Evolutionary conservation across 2,329 filamentous ascomycete genomes (phyloP).

Genomic region (Rhynchosporium secalis): DNA sequence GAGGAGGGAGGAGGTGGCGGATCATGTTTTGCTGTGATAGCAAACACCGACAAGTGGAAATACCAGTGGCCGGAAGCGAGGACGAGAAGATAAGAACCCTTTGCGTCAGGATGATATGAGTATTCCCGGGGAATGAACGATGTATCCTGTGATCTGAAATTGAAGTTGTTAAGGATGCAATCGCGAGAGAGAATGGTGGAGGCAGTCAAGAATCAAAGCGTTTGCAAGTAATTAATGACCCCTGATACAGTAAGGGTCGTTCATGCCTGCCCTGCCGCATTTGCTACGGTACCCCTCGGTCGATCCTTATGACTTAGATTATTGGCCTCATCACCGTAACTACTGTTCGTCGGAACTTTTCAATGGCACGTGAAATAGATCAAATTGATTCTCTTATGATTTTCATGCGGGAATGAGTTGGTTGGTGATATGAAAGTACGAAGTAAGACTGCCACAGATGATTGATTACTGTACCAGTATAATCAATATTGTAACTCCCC

Average conservation of each 20-base stretch:
- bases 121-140: too few species aligned
- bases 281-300: background rate
- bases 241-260: background rate
- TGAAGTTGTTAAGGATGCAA: background rate
- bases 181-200: background rate
- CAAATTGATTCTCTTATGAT: background rate
- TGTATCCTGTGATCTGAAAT: too few species aligned
- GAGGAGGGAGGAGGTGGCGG: background rate
- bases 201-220: background rate
- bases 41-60: background rate
- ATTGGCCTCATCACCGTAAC: too few species aligned
- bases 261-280: background rate
- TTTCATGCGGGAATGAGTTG: background rate
- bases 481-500: too few species aligned
- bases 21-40: background rate
- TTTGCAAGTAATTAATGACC: background rate
- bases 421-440: background rate
- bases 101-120: too few species aligned
- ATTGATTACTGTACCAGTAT: too few species aligned
- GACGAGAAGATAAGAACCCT: too few species aligned
- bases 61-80: background rate
- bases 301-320: background rate
- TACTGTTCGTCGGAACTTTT: constrained; percentile 4
- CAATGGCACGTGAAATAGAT: background rate
- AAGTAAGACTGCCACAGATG: too few species aligned